Conservation (phyloP, 179 eudicot genomes). For the Pouteria campechiana region DNA sequence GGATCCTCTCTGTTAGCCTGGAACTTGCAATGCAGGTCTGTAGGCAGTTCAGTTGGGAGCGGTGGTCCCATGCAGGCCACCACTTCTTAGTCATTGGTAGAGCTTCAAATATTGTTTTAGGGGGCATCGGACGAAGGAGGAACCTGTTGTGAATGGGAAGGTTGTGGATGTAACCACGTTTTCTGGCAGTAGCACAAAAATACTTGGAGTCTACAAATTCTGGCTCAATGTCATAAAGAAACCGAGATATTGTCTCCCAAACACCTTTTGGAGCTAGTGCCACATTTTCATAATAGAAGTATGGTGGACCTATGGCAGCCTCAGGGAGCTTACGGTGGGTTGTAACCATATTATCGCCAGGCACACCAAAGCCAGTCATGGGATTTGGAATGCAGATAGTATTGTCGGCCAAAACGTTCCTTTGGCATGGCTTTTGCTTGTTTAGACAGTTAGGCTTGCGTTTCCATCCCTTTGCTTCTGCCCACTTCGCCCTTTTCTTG, state of each 20-base stretch:
- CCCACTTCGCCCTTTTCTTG: too few species aligned
- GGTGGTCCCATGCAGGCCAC: constrained; percentile 74
- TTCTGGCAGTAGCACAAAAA: constrained; percentile 62
- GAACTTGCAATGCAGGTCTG: constrained; percentile 59
- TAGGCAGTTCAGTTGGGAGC: constrained; percentile 57
- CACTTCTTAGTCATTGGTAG: constrained; percentile 48
- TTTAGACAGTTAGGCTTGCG: too few species aligned
- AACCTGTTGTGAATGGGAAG: constrained; percentile 37
- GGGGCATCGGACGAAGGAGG: constrained; percentile 54
- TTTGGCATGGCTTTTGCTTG: neutral
- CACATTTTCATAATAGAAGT: constrained; percentile 64
- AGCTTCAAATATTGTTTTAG: constrained; percentile 56
- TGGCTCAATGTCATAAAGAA: constrained; percentile 48
- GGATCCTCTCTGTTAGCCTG: constrained; percentile 32
- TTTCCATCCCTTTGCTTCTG: too few species aligned
- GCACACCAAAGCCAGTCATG: constrained; percentile 75
- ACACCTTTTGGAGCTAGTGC: constrained; percentile 65
- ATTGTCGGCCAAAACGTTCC: neutral
- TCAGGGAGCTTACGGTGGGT: constrained; percentile 28
- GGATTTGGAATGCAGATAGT: constrained; percentile 31
- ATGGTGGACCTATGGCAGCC: constrained; percentile 45
- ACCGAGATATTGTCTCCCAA: constrained; percentile 49
- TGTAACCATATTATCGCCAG: constrained; percentile 3
- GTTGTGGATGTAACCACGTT: constrained; percentile 67
- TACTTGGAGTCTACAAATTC: constrained; percentile 71